A percentile compares a stretch with the other conserved stretches of the same genome.
Evolutionary conservation across 2,329 filamentous ascomycete genomes (phyloP).

Genomic region (Microcyclosporella mali): DNA sequence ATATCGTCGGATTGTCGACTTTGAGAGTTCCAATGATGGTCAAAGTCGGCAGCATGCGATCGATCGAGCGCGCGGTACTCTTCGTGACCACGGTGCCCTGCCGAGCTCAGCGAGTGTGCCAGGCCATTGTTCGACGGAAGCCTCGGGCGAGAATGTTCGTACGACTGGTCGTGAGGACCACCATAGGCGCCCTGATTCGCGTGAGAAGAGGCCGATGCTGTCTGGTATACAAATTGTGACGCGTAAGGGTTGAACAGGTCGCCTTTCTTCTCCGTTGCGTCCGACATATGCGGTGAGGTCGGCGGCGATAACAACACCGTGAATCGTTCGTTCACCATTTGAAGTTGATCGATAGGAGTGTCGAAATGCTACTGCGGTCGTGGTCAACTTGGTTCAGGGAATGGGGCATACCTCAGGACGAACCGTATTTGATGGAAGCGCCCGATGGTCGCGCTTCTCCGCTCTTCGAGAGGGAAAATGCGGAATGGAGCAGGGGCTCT

Average conservation of each 20-base stretch:
- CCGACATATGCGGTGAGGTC: conserved; percentile 47
- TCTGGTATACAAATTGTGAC: conserved; percentile 17
- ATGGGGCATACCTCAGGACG: neutral
- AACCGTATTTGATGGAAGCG: neutral
- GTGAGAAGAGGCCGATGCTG: conserved; percentile 5
- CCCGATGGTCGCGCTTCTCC: neutral
- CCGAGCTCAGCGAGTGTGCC: conserved; percentile 16
- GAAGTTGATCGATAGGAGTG: conserved; percentile 4
- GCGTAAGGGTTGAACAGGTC: conserved; percentile 41
- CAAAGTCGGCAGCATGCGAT: too few species aligned
- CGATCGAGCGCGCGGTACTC: too few species aligned
- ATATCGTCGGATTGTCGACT: too few species aligned
- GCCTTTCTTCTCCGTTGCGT: conserved; percentile 38
- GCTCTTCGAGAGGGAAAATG: too few species aligned
- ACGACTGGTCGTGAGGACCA: conserved; percentile 1
- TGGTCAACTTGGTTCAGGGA: neutral
- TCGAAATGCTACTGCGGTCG: neutral
- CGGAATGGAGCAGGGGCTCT: too few species aligned
- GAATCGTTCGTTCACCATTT: conserved; percentile 39
- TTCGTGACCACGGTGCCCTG: too few species aligned
- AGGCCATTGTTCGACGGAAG: conserved; percentile 42
- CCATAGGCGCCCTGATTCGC: neutral
- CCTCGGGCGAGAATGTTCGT: conserved; percentile 25
- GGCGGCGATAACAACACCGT: conserved; percentile 45
- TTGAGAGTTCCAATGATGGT: too few species aligned